Evolutionary conservation across 192 early-diverging fungal species (phyloP).

Genomic region (Entomortierella lignicola): DNA sequence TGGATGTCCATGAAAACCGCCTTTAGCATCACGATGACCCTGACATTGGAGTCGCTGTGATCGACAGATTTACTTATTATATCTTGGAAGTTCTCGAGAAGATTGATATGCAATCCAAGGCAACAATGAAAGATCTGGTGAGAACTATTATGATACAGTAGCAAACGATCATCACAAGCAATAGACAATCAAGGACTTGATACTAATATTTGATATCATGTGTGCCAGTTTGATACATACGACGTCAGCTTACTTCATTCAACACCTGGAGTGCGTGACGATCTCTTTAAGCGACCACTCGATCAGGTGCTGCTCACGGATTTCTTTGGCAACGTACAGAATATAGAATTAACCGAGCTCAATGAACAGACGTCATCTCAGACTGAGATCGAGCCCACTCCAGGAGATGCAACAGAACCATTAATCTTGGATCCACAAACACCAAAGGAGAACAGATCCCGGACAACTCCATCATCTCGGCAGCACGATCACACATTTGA

Average conservation of each 20-base stretch:
- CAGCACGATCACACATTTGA: slow-evolving; percentile 39
- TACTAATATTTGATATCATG: background rate
- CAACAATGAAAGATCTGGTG: slow-evolving; percentile 80
- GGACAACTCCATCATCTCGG: background rate
- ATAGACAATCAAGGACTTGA: background rate
- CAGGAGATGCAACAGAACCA: slow-evolving; percentile 10
- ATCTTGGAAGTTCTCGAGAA: slow-evolving; percentile 93
- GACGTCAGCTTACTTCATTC: slow-evolving; percentile 80
- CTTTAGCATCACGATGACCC: slow-evolving; percentile 83
- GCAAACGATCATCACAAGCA: background rate
- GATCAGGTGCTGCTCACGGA: slow-evolving; percentile 91
- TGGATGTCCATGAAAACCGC: too few relatives aligned
- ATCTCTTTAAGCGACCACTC: slow-evolving; percentile 83
- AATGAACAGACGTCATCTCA: background rate
- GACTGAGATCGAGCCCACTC: background rate
- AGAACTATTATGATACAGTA: background rate
- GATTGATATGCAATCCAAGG: slow-evolving; percentile 82
- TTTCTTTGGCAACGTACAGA: slow-evolving; percentile 97
- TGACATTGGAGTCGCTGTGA: slow-evolving; percentile 96
- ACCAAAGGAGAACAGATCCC: background rate
- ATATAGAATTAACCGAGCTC: slow-evolving; percentile 80
- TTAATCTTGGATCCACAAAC: background rate
- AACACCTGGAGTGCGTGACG: slow-evolving; percentile 85
- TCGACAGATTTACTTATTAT: slow-evolving; percentile 98
- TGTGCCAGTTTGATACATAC: slow-evolving; percentile 82